Percentiles rank a stretch among this genome's conserved stretches.
These are phyloP conservation scores for Arctostaphylos glauca DNA, from an alignment of 148 eudicot species.

Conservation along the genomic window DNA sequence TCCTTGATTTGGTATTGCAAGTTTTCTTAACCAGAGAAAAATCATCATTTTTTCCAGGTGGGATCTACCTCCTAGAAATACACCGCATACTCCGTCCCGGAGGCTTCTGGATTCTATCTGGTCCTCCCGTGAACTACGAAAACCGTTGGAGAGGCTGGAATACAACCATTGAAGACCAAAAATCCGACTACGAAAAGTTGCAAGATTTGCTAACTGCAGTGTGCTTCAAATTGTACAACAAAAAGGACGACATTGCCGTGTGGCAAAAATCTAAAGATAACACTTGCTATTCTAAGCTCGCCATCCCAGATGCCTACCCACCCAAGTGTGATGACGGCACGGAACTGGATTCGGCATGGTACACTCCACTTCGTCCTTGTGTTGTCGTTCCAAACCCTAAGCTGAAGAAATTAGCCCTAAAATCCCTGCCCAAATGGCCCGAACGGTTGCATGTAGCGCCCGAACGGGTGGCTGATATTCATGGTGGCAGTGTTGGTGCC, in stretches of 20 bases:
- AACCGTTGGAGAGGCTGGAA: slow-evolving; percentile 91
- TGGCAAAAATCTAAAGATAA: slow-evolving; percentile 75
- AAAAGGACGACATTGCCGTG: slow-evolving; percentile 82
- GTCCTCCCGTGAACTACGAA: slow-evolving; percentile 88
- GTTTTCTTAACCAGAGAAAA: neutral
- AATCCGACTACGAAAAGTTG: slow-evolving; percentile 64
- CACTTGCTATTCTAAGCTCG: slow-evolving; percentile 63
- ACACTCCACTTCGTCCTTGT: slow-evolving; percentile 90
- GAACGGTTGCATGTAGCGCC: slow-evolving; percentile 57
- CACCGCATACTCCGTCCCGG: slow-evolving; percentile 92
- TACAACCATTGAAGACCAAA: slow-evolving; percentile 73
- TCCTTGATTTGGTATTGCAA: neutral
- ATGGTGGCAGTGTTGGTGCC: slow-evolving; percentile 59
- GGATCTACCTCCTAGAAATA: slow-evolving; percentile 84
- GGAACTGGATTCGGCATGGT: slow-evolving; percentile 93
- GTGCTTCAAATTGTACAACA: slow-evolving; percentile 70
- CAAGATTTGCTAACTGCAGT: slow-evolving; percentile 66
- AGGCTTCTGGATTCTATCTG: slow-evolving; percentile 97
- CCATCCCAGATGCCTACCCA: slow-evolving; percentile 62
- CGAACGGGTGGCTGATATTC: slow-evolving; percentile 58
- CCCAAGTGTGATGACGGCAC: slow-evolving; percentile 88
- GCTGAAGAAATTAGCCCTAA: slow-evolving; percentile 40
- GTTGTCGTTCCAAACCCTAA: slow-evolving; percentile 61
- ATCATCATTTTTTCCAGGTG: slow-evolving; percentile 45
- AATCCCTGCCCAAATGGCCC: slow-evolving; percentile 76